A percentile compares a stretch with the other conserved stretches of the same genome.
Conservation (phyloP, 148 eudicot genomes). For the Heliosperma pusillum region DNA sequence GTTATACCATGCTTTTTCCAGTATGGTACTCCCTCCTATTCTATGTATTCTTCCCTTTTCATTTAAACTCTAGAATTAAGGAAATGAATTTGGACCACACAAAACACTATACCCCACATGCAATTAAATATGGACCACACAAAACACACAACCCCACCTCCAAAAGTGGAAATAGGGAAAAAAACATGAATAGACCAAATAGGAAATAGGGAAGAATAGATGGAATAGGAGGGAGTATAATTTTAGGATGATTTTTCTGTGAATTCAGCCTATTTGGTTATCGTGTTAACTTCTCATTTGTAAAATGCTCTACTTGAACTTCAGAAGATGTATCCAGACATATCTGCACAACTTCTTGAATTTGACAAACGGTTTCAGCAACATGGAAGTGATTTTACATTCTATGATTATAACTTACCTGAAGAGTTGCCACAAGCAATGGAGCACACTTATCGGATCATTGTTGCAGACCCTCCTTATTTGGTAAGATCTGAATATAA, state of each 20-base stretch:
- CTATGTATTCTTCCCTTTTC: no score
- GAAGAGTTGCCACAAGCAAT: constrained; percentile 65
- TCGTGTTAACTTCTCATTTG: not conserved
- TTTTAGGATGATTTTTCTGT: constrained; percentile 8
- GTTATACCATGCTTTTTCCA: not conserved
- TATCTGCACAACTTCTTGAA: constrained; percentile 71
- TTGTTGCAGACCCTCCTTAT: constrained; percentile 96
- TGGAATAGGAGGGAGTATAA: no score
- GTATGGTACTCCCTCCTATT: no score
- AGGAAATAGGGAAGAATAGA: no score
- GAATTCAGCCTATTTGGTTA: not conserved
- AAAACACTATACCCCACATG: no score
- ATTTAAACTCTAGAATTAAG: no score
- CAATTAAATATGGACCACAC: no score
- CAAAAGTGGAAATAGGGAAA: no score
- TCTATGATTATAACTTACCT: constrained; percentile 87
- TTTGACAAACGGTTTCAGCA: constrained; percentile 80
- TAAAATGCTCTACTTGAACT: constrained; percentile 19
- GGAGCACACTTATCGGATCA: constrained; percentile 64
- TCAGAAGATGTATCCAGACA: constrained; percentile 64
- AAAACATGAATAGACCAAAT: no score
- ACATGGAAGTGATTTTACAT: constrained; percentile 87
- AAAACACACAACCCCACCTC: no score
- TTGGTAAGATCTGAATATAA: constrained; percentile 45
- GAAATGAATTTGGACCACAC: no score